Conservation (phyloP, 768 basidiomycete species). For the Lactarius akahatsu region DNA sequence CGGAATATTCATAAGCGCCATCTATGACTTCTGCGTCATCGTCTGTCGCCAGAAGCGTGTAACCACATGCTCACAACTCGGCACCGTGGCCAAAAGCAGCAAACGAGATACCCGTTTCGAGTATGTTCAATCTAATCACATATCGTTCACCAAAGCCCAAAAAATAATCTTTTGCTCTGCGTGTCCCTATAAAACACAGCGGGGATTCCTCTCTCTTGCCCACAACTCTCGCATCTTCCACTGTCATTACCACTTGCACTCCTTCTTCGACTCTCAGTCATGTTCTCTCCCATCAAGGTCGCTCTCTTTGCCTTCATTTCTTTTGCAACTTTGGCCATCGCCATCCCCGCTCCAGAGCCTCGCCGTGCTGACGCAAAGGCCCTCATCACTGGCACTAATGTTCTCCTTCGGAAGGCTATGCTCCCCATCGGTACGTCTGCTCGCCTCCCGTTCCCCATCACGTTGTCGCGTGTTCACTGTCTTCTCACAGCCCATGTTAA, state of each 20-base stretch:
- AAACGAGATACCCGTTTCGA: conserved; percentile 4
- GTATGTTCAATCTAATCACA: not conserved
- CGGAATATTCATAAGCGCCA: not conserved
- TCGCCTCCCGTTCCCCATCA: not conserved
- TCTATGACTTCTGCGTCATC: conserved; percentile 14
- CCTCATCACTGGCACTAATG: not conserved
- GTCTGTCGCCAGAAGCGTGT: not conserved
- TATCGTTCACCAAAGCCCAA: not conserved
- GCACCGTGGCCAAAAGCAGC: conserved; percentile 1
- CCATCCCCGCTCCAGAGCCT: conserved; percentile 1
- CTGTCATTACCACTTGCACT: not conserved
- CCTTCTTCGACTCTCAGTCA: not conserved
- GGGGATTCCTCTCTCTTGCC: conserved; percentile 1
- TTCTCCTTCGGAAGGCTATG: not conserved
- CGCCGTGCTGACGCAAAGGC: not conserved
- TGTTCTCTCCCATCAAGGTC: conserved; percentile 15
- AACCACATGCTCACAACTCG: not conserved
- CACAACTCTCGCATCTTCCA: not conserved
- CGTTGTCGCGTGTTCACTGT: not conserved
- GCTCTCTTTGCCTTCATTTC: conserved; percentile 14
- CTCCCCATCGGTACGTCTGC: conserved; percentile 8
- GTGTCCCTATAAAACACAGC: not conserved
- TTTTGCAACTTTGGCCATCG: conserved; percentile 12
- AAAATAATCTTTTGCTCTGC: not conserved
- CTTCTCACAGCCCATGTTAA: not conserved